phyloP scores from a whole-genome alignment of 108 stramenopile genomes.

The Aurantiochytrium sp. region DNA sequence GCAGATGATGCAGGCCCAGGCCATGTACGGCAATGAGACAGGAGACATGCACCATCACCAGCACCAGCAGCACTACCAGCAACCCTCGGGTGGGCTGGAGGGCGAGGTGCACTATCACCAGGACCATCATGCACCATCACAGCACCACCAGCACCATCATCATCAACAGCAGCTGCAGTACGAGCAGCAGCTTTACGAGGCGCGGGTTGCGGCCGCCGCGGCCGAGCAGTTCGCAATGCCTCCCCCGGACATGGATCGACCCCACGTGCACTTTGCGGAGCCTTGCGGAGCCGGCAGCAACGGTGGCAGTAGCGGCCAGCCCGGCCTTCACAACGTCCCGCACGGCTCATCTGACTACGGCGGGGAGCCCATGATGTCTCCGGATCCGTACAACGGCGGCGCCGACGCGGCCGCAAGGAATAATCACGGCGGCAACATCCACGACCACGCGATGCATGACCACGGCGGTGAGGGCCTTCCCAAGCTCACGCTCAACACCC shows the following conservation, averaged over 20 bases:
- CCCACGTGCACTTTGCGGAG: not conserved
- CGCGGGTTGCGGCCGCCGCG: not conserved
- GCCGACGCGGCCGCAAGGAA: no score
- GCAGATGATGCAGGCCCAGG: not conserved
- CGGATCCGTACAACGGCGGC: not conserved
- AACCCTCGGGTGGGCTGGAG: not conserved
- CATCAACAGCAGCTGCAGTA: not conserved
- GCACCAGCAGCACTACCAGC: not conserved
- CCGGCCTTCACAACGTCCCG: no score
- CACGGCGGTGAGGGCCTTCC: not conserved
- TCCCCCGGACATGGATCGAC: not conserved
- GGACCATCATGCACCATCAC: not conserved
- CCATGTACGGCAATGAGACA: no score
- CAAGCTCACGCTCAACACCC: constrained; percentile 23
- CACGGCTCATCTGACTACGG: not conserved
- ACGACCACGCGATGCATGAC: not conserved
- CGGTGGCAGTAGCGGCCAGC: no score
- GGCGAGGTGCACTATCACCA: not conserved
- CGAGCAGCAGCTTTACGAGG: not conserved
- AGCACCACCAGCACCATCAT: not conserved
- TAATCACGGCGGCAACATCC: not conserved
- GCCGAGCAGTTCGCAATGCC: not conserved
- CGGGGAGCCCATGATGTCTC: not conserved
- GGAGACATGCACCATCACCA: not conserved
- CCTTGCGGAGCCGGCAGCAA: not conserved